phyloP scores from a whole-genome alignment of 805 yeast genomes.

The Kuraishia molischiana region DNA sequence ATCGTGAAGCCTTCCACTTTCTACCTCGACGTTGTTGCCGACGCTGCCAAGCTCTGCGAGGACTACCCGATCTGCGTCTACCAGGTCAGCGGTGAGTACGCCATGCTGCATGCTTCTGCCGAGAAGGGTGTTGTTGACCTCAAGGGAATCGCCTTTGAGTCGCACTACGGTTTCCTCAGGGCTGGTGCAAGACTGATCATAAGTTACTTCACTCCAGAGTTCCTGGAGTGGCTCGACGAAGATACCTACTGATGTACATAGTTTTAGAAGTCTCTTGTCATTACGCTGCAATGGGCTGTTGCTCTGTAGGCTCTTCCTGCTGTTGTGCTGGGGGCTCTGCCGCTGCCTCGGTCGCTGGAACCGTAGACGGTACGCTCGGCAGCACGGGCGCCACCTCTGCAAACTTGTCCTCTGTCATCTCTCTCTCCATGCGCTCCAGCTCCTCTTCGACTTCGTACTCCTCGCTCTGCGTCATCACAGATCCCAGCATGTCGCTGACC shows the following conservation, averaged over 20 bases:
- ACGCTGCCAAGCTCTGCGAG: constrained; percentile 71
- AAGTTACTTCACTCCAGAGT: constrained; percentile 91
- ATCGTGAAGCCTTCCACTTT: constrained; percentile 95
- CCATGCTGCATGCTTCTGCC: constrained; percentile 97
- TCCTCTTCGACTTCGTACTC: constrained; percentile 65
- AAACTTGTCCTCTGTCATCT: constrained; percentile 18
- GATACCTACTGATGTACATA: neutral
- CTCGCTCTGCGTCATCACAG: constrained; percentile 29
- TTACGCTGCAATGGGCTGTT: too few relatives aligned
- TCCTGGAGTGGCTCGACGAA: constrained; percentile 78
- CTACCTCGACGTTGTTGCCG: constrained; percentile 83
- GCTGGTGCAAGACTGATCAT: constrained; percentile 94
- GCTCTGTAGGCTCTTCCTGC: constrained; percentile 10
- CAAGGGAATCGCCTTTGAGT: constrained; percentile 69
- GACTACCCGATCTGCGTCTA: constrained; percentile 91
- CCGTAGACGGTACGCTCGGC: constrained; percentile 20
- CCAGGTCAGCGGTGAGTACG: constrained; percentile 95
- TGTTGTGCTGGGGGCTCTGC: constrained; percentile 11
- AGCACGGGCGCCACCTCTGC: constrained; percentile 13
- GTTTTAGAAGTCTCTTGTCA: too few relatives aligned
- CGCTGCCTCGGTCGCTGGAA: constrained; percentile 9
- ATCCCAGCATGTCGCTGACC: constrained; percentile 43
- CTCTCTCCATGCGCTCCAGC: constrained; percentile 38
- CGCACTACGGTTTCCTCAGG: constrained; percentile 84
- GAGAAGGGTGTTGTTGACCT: constrained; percentile 89